These are phyloP conservation scores for Hypoxylon fragiforme DNA, from an alignment of 495 filamentous ascomycete genomes.

Conservation along the genomic window DNA sequence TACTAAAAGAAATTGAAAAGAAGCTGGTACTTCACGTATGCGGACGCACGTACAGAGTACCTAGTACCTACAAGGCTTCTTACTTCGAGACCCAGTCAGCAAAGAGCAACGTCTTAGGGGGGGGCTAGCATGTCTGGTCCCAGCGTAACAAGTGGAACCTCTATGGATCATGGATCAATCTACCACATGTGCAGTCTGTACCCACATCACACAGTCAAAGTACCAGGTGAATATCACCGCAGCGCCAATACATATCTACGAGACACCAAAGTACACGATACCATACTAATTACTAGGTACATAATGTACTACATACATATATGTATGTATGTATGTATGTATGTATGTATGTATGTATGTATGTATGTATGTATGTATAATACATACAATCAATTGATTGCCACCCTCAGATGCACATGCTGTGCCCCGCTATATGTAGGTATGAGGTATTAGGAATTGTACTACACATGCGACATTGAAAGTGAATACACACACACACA, in stretches of 20 bases:
- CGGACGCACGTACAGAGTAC: slow-evolving; percentile 5
- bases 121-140: slow-evolving; percentile 14
- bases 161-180: background rate
- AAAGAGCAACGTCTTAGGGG: slow-evolving; percentile 6
- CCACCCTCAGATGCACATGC: background rate
- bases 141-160: background rate
- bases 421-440: background rate
- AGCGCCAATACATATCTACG: background rate
- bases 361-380: background rate
- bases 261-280: background rate
- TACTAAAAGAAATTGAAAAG: slow-evolving; percentile 1
- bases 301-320: background rate
- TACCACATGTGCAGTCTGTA: background rate
- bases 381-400: background rate
- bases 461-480: too few species aligned
- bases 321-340: background rate
- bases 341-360: background rate
- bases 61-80: background rate
- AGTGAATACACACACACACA: too few species aligned
- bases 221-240: background rate
- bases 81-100: slow-evolving; percentile 21
- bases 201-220: background rate
- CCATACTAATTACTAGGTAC: background rate
- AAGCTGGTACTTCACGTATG: too few species aligned
- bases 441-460: too few species aligned